Conservation (phyloP, 139 green algal species). For the Trebouxia sp. region DNA sequence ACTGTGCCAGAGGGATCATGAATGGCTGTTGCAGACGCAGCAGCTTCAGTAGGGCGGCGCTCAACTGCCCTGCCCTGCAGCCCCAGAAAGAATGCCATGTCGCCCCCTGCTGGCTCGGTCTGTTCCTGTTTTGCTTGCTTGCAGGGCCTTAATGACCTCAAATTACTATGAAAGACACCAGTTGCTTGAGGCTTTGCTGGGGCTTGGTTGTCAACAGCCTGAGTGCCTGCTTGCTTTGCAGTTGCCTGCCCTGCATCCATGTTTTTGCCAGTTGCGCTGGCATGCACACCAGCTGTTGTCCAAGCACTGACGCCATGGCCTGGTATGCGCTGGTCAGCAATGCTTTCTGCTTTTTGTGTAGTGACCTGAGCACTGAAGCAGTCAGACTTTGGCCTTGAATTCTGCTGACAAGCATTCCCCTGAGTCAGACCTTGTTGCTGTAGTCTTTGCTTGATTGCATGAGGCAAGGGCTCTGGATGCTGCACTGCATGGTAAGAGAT, state of each 20-base stretch:
- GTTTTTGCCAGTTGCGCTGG: no score
- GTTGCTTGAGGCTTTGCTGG: background rate
- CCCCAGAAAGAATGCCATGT: slow-evolving; percentile 38
- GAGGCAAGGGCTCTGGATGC: slow-evolving; percentile 26
- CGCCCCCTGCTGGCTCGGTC: background rate
- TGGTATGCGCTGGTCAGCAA: background rate
- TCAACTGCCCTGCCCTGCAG: slow-evolving; percentile 25
- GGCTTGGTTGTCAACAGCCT: background rate
- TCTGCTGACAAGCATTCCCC: background rate
- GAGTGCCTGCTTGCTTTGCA: background rate
- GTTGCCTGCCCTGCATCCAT: no score
- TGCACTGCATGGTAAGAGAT: background rate
- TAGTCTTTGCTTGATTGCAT: slow-evolving; percentile 10
- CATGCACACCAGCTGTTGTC: no score
- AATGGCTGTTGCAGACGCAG: background rate
- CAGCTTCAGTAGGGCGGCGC: background rate
- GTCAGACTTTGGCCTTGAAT: background rate
- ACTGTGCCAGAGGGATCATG: background rate
- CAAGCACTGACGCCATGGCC: no score
- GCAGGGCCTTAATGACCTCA: background rate
- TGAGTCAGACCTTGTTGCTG: background rate
- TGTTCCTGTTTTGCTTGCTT: background rate
- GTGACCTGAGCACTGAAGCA: background rate
- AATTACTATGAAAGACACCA: background rate
- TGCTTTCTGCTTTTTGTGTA: background rate